Evolutionary conservation across 179 eudicot genomes (phyloP), one percentile per base, ranked within the genome.

Genomic region (Gypsophila paniculata): DNA sequence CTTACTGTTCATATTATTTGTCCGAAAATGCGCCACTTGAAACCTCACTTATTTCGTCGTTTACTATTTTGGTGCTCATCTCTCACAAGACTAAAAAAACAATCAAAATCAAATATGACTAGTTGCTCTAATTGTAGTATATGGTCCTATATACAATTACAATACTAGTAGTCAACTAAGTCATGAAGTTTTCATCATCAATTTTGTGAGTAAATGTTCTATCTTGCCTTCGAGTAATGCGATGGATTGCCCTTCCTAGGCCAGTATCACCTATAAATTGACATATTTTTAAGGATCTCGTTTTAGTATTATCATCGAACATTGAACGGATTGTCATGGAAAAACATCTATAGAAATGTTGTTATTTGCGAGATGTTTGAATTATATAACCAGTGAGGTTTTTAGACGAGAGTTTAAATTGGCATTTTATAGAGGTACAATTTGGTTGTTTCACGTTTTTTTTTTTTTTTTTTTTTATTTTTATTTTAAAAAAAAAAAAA

Each of bases 91-190:
- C 15, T 36, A 61, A 14, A 64, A 29, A 29, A 64, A 64, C 68
- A 60, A 77, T 72, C 76, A 67, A 77, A 67, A 66, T 66, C 72
- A 65, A 21, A 77, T 59, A 49, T 67, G 80, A 77, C 80, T 67
- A 72, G 22, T 53, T 36, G 67, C 54, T 58, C 55, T n/a, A 65
- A 72, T 65, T 59, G 66, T 58, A 19, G 66, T 58, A 19, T 57
- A 46, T 46, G 69, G 66, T 70, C 29, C 36, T 26, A 61, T 64
- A 69, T 53, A 49, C 32, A 18, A 12, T 3, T 0, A 19, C 10
- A 5, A 67, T 26, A 23, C 17, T 14, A 42, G 0, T 71, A 72
- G 80, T 72, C 80, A 77, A 72, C 63, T 12, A 72, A 0, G 64
- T 67, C 58, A 77, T 77, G 69, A 25, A 77, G 12, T 58, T 55